phyloP scores from a whole-genome alignment of 108 stramenopile species.

The Nitzschia inconspicua region DNA sequence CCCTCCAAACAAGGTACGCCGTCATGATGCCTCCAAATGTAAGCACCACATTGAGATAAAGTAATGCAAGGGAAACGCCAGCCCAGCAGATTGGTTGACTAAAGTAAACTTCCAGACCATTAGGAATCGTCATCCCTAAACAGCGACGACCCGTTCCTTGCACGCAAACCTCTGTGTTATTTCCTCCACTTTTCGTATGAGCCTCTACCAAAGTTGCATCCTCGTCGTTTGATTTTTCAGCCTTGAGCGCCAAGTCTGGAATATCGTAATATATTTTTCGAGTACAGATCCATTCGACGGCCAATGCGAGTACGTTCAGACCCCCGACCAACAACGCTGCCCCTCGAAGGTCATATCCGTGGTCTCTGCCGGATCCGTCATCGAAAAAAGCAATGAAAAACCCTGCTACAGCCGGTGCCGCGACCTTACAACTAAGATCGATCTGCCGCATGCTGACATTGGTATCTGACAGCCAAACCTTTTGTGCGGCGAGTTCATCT shows the following conservation, averaged over 20 bases:
- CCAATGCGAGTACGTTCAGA: slow-evolving; percentile 39
- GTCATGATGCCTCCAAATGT: slow-evolving; percentile 68
- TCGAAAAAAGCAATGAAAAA: slow-evolving; percentile 29
- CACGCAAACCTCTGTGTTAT: neutral
- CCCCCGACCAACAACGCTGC: slow-evolving; percentile 48
- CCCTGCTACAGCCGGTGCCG: slow-evolving; percentile 50
- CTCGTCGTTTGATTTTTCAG: neutral
- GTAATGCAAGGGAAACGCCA: slow-evolving; percentile 45
- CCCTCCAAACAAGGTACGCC: slow-evolving; percentile 53
- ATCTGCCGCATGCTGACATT: slow-evolving; percentile 67
- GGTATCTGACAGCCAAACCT: slow-evolving; percentile 47
- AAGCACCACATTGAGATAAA: slow-evolving; percentile 56
- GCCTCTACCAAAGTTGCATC: neutral
- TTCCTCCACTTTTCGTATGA: neutral
- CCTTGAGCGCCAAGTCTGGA: slow-evolving; percentile 5
- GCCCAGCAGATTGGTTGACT: slow-evolving; percentile 36
- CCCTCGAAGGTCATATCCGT: slow-evolving; percentile 22
- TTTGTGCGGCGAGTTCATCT: slow-evolving; percentile 8
- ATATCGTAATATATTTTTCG: slow-evolving; percentile 27
- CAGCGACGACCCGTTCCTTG: too few species aligned
- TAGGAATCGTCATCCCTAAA: slow-evolving; percentile 17
- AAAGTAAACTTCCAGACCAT: slow-evolving; percentile 31
- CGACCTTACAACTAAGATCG: slow-evolving; percentile 50
- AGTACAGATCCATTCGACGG: slow-evolving; percentile 49
- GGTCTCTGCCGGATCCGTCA: slow-evolving; percentile 14